Percentiles rank a stretch among this genome's conserved stretches.
Conservation (phyloP, 2,329 filamentous ascomycete species). For the Scytalidium lignicola region DNA sequence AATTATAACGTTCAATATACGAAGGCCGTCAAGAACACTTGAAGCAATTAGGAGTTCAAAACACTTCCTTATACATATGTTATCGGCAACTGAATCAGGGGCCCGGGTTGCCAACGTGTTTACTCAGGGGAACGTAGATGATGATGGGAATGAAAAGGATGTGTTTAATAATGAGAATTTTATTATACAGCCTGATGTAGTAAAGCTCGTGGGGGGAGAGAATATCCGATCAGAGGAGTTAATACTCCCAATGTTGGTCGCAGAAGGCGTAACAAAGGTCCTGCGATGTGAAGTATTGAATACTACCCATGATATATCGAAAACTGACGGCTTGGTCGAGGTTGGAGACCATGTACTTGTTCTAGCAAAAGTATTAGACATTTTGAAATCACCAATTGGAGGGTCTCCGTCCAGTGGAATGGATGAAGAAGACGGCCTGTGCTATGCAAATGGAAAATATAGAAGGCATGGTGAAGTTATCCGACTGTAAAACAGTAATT, state of each 20-base stretch:
- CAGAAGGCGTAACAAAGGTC: conserved; percentile 9
- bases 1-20: conserved; percentile 28
- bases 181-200: not conserved
- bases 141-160: not conserved
- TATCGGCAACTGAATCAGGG: conserved; percentile 12
- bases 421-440: conserved; percentile 5
- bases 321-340: conserved; percentile 11
- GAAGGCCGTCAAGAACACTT: conserved; percentile 23
- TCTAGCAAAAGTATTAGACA: conserved; percentile 17
- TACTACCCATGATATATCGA: not conserved
- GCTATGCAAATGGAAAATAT: conserved; percentile 15
- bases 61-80: conserved; percentile 22
- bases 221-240: not conserved
- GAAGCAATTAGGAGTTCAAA: conserved; percentile 13
- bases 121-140: conserved; percentile 12
- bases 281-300: conserved; percentile 16
- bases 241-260: conserved; percentile 9
- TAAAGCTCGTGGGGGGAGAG: not conserved
- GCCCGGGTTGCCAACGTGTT: conserved; percentile 20
- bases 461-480: conserved; percentile 1
- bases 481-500: not conserved
- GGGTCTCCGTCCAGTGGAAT: not conserved
- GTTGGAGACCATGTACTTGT: conserved; percentile 25
- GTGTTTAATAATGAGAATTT: not conserved
- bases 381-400: conserved; percentile 8